Percentiles rank a stretch among this genome's conserved stretches.
These are phyloP conservation scores for Blastocystis hominis DNA, from an alignment of 352 stramenopile genomes.

Conservation along the genomic window DNA sequence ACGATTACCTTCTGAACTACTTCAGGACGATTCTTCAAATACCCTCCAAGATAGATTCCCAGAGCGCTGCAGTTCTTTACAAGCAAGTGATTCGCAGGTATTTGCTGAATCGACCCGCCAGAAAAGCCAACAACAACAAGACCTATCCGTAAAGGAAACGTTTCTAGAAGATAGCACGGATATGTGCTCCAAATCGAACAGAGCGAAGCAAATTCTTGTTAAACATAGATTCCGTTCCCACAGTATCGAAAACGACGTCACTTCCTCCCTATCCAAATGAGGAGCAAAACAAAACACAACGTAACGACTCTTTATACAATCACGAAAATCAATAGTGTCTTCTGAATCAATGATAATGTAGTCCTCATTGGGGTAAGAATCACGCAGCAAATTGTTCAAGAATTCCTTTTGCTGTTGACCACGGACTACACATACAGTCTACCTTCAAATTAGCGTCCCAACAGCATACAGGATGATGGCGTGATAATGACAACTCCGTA, in stretches of 20 bases:
- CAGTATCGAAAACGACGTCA: not conserved
- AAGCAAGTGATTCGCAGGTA: constrained; percentile 15
- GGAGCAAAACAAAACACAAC: too few species aligned
- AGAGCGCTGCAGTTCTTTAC: constrained; percentile 5
- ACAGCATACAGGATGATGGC: not conserved
- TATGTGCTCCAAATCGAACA: not conserved
- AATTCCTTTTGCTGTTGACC: not conserved
- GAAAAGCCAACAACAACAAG: constrained; percentile 8
- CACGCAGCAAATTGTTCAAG: not conserved
- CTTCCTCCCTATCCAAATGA: not conserved
- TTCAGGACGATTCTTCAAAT: not conserved
- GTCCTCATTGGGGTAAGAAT: not conserved
- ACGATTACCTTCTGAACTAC: not conserved
- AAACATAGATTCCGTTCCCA: not conserved
- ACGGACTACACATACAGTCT: constrained; percentile 30
- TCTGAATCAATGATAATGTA: not conserved
- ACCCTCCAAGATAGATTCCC: constrained; percentile 17
- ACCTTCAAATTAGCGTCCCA: not conserved
- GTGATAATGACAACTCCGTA: not conserved
- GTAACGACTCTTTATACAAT: not conserved
- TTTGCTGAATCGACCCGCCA: not conserved
- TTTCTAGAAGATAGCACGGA: not conserved
- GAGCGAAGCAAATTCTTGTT: not conserved
- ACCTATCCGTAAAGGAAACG: not conserved
- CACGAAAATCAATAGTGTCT: not conserved